Evolutionary conservation across 2,329 filamentous ascomycete species (phyloP), one percentile per base, ranked within the genome.

Genomic region (Grosmannia huntii): DNA sequence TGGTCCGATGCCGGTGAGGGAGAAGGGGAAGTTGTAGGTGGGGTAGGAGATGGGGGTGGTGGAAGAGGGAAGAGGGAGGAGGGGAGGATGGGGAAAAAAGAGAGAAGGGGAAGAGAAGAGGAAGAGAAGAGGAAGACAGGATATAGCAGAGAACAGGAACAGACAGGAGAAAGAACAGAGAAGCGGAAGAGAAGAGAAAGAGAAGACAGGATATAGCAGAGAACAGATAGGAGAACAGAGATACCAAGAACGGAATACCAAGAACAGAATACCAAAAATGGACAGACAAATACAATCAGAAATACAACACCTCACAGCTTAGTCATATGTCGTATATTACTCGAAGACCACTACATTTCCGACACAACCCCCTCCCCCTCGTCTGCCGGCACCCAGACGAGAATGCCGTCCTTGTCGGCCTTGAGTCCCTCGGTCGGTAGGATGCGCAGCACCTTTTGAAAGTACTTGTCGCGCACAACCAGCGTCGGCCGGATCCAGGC

Each of bases 381-480:
- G 68, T 28, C 72, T 14, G 75, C 75, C 41, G 78, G 79, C 21
- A 86, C 75, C 83, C 83, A 87, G 25, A 87, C 66, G 64, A 84
- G 65, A 25, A 87, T 66, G 0, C 83, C 83, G 4, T 86, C 82
- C 70, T 84, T 85, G 89, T 81, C 86, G 85, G 90, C 53, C 59
- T 64, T 62, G 69, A 78, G 59, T 92, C 84, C 87, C 67, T 86
- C 87, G 0, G 89, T 94, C 6, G 89, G 85, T 60, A 90, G 82
- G 36, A 96, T 84, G 61, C 87, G 85, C 60, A 97, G 72, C 48
- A 87, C 84, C 77, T 96, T 96, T 69, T 95, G 91, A 70, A 96
- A 97, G 67, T 96, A 95, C 65, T 87, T 86, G 74, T 96, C 92
- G 61, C 89, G 80, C 46, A 96, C 89, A 60, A 86, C 82, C 60